Evolutionary conservation across 1,284 basidiomycete species (phyloP), one percentile per base, ranked within the genome.

Genomic region (Puccinia coronata): DNA sequence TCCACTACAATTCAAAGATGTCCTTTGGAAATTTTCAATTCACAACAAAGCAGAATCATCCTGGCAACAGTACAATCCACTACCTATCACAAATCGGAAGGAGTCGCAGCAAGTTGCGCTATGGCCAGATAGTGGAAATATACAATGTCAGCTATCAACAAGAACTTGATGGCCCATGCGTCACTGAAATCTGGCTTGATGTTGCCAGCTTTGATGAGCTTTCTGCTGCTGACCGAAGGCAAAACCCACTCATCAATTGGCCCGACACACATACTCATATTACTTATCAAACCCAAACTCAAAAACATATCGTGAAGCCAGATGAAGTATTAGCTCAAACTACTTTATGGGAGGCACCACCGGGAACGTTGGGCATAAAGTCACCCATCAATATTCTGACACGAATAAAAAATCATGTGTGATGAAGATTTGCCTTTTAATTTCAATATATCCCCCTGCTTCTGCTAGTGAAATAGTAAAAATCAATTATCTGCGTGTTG

Each of bases 51-150:
- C 9, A 49, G 23, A 47, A 47, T 4, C 43, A 70, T 25, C n/a
- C 28, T 34, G 67, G 67, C 16, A 70, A 70, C 25, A 49, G 43
- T 25, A 70, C 67, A n/a, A 70, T 70, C 67, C 16, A 28, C n/a
- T 70, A 70, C 51, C 20, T 0, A 28, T 61, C 11, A 1, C 11
- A 61, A 61, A 61, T 1, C 18, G 2, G 25, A 61, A 61, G 59
- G 9, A 61, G 34, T 11, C 59, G 34, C 2, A 61, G n/a, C 34
- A 61, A 61, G 16, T 11, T 61, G 9, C 9, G 59, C 28, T 61
- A 61, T 61, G 59, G 59, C 12, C 59, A 61, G 59, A 61, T 61
- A 61, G 25, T 61, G 34, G 25, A 61, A 28, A 61, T 61, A 61
- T 61, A 31, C 23, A 61, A 8, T 31, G 25, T 34, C 16, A 61